These are phyloP conservation scores for Phlyctochytrium arcticum DNA, from an alignment of 192 early-diverging fungal species.

Conservation along the genomic window DNA sequence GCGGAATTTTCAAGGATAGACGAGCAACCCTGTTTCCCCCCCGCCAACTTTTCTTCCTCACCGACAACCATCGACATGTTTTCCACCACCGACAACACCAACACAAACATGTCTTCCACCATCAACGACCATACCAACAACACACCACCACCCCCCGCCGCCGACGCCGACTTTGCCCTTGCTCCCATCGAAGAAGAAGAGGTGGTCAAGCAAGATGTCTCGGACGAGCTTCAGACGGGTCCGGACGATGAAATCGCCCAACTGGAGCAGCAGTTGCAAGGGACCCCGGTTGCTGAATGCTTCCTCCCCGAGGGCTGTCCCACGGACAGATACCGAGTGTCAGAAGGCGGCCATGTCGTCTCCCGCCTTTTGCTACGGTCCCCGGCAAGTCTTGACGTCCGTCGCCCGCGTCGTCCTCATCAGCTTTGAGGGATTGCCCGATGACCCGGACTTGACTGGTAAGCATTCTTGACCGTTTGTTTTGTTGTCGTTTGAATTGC, in stretches of 20 bases:
- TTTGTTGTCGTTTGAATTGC: too few relatives aligned
- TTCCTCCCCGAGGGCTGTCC: background rate
- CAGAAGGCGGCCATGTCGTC: background rate
- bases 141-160: too few relatives aligned
- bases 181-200: background rate
- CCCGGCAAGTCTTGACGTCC: background rate
- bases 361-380: background rate
- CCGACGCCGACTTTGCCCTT: background rate
- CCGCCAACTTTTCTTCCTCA: too few relatives aligned
- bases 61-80: too few relatives aligned
- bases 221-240: background rate
- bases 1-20: too few relatives aligned
- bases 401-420: slow-evolving; percentile 10
- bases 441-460: slow-evolving; percentile 3
- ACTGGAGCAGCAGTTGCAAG: background rate
- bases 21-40: too few relatives aligned
- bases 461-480: background rate
- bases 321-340: background rate
- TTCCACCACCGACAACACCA: too few relatives aligned
- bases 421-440: slow-evolving; percentile 10
- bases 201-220: background rate
- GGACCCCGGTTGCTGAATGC: background rate
- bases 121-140: too few relatives aligned
- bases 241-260: background rate
- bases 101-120: too few relatives aligned